Conservation (phyloP, 2,329 filamentous ascomycete genomes). For the Talaromyces sp. region DNA sequence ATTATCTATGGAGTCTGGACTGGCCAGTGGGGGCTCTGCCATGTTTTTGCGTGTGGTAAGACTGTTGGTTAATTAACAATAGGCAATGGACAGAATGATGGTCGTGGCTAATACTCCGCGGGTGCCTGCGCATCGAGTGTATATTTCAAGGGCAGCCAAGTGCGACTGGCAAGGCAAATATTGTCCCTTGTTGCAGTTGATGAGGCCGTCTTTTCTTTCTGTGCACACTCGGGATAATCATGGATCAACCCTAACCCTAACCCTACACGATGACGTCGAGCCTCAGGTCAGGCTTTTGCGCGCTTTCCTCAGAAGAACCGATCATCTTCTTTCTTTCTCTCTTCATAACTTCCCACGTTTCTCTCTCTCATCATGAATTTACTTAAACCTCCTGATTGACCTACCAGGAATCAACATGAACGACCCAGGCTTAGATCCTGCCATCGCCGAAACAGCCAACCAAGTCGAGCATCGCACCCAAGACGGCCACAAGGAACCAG, state of each 20-base stretch:
- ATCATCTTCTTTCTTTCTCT: background rate
- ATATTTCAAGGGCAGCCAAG: too few species aligned
- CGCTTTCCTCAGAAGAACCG: background rate
- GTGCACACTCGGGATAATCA: too few species aligned
- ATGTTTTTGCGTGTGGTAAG: background rate
- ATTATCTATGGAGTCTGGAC: background rate
- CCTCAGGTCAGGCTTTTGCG: background rate
- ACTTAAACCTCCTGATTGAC: background rate
- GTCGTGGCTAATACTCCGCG: background rate
- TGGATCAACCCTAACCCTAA: slow-evolving; percentile 5
- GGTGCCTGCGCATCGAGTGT: background rate
- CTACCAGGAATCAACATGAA: slow-evolving; percentile 39
- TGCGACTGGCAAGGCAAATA: background rate
- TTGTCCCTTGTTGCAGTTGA: background rate
- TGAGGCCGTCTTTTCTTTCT: too few species aligned
- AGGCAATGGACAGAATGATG: background rate
- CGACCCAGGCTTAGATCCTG: slow-evolving; percentile 55
- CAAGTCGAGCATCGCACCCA: slow-evolving; percentile 39
- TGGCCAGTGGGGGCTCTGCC: background rate
- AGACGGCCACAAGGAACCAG: slow-evolving; percentile 26
- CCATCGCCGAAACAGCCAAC: slow-evolving; percentile 49
- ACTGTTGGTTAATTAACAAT: background rate
- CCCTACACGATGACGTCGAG: slow-evolving; percentile 4
- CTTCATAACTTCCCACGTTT: background rate
- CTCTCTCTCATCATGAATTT: background rate